Evolutionary conservation across 495 filamentous ascomycete genomes (phyloP), one percentile per base, ranked within the genome.

Genomic region (Cercophora scortea): DNA sequence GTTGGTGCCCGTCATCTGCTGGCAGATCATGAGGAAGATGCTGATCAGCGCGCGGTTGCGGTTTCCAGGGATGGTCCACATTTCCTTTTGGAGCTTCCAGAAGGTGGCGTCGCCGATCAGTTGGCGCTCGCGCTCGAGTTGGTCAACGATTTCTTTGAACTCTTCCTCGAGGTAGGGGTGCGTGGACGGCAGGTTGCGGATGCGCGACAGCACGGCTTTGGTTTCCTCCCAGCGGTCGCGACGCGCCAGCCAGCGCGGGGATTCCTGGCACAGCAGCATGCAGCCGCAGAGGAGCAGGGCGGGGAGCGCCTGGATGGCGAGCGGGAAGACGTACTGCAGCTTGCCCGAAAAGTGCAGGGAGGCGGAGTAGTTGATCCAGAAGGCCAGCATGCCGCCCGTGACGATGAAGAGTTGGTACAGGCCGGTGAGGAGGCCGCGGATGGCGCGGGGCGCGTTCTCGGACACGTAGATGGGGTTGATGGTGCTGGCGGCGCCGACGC

Each of bases 141-240:
- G 82, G 42, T 79, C 73, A 47, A 69, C 65, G 47, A 89, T 87
- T 51, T 85, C 85, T 18, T 75, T 70, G 56, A 88, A 76, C 57
- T 88, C 86, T 11, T 78, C 73, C 52, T 81, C 71, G 36, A 90
- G 64, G 61, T 88, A 88, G 0, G 77, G 73, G 59, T 89, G 86
- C 10, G 74, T 69, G 0, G 71, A 47, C 0, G 81, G 72, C 4
- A 79, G 69, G 57, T 77, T 70, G 39, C 84, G 79, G 42, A 85
- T 77, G 42, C 71, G 70, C 15, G 69, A 65, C 18, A 88, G 74
- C 3, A 80, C 77, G 0, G 49, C 51, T 47, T 75, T 77, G 13
- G 84, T 80, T 39, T 82, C 76, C 59, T 89, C 86, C 83, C 85
- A 88, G 34, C 78, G 72, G 61, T 87, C 85, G 57, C 79, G 74